phyloP scores from a whole-genome alignment of 257 asterid species.

The Mentha longifolia region DNA sequence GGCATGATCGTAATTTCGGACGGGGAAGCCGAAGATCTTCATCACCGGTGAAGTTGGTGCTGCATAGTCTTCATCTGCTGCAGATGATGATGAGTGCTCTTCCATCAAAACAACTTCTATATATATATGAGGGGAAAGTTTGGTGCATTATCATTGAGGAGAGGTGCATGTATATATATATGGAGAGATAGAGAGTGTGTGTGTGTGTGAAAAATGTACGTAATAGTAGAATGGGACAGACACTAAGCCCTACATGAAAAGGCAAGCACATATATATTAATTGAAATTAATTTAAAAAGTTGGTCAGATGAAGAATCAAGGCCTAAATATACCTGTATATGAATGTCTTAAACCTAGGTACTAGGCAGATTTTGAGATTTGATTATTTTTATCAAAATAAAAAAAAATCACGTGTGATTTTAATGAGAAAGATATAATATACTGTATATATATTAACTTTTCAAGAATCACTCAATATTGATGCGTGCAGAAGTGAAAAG shows the following conservation, averaged over 20 bases:
- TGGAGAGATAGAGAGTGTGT: background rate
- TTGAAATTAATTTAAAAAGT: constrained; percentile 21
- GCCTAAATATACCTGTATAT: constrained; percentile 27
- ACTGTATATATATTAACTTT: no score
- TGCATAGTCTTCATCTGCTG: constrained; percentile 34
- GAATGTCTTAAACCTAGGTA: constrained; percentile 7
- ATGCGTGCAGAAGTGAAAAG: background rate
- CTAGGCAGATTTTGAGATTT: background rate
- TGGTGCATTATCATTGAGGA: constrained; percentile 10
- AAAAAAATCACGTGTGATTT: no score
- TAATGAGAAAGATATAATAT: no score
- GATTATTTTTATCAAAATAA: no score
- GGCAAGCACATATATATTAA: constrained; percentile 25
- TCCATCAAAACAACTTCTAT: constrained; percentile 46
- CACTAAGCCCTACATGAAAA: constrained; percentile 45
- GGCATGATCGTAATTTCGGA: constrained; percentile 29
- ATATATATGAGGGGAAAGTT: background rate
- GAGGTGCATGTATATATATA: constrained; percentile 33
- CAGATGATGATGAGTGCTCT: constrained; percentile 44
- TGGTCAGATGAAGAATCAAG: constrained; percentile 25
- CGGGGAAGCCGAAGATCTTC: constrained; percentile 66
- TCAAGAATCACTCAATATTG: background rate
- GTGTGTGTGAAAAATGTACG: background rate
- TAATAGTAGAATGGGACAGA: constrained; percentile 39
- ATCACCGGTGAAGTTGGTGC: constrained; percentile 36